These are phyloP conservation scores for Colletotrichum sp. DNA, from an alignment of 2,329 filamentous ascomycete genomes.

Conservation along the genomic window DNA sequence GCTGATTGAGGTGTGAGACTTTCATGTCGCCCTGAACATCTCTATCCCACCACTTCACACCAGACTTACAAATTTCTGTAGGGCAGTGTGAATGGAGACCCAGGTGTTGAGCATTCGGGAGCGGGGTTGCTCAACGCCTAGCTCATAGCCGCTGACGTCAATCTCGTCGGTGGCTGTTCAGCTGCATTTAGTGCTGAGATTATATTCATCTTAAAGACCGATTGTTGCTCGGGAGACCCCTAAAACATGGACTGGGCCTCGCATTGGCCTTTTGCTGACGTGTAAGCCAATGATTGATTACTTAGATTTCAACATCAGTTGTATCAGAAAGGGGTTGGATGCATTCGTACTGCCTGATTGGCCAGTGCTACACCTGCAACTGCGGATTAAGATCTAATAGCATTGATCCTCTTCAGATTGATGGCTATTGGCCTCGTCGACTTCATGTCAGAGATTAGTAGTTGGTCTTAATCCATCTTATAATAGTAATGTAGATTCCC, in stretches of 20 bases:
- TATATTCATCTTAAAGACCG: neutral
- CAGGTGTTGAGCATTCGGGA: neutral
- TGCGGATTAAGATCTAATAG: neutral
- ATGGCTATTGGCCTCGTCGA: neutral
- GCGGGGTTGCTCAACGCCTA: neutral
- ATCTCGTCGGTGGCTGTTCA: neutral
- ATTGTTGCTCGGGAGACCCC: neutral
- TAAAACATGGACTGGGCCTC: neutral
- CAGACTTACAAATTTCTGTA: neutral
- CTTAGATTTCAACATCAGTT: fast-evolving
- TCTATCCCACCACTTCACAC: neutral
- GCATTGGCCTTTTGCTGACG: neutral
- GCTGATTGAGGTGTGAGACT: neutral
- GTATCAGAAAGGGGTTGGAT: neutral
- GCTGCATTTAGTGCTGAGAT: neutral
- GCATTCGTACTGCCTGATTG: neutral
- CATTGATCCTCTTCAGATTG: neutral
- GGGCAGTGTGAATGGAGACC: fast-evolving
- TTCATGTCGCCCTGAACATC: neutral
- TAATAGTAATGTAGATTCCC: neutral
- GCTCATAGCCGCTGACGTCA: neutral
- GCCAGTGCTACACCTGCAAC: neutral
- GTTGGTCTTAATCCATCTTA: neutral
- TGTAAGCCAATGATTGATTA: neutral
- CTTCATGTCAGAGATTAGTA: neutral